Evolutionary conservation across 805 yeast genomes (phyloP), one percentile per base, ranked within the genome.

Genomic region (Kluyveromyces starmeri): DNA sequence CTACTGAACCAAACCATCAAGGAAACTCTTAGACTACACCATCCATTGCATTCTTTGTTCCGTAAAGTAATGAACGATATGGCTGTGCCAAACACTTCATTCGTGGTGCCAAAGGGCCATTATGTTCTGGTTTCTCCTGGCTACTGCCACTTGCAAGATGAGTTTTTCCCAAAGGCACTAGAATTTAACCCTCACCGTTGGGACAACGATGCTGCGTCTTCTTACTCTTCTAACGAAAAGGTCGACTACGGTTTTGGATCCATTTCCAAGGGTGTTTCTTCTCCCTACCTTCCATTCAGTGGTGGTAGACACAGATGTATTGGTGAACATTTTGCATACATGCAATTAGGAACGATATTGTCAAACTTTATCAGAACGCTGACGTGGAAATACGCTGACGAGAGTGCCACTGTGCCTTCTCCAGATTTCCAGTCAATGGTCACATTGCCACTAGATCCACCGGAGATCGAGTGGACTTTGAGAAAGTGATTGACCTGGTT

Each of bases 261-360:
- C 40, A 83, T 92, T 44, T 78, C 95, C 29, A 92, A 92, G 65
- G 98, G 97, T 64, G 97, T 89, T 35, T 68, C 83, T 20, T 84
- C 96, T 27, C 95, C 97, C 39, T 92, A 85, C 64, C 74, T 92
- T 58, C 98, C 98, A 37, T 92, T 92, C 53, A 98, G 98, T 49
- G 98, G 97, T 61, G 98, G 98, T 47, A 83, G 98, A 71, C 98
- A 92, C 62, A 82, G 98, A 67, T 92, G 98, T 66, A 89, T 92
- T 53, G 98, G 98, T 58, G 98, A 92, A 64, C 97, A 89, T 59
- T 92, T 92, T 65, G 98, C 98, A 17, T 84, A 78, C 60, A 77
- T 80, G 46, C 98, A 92, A 68, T 72, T 92, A 45, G 95, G 95
- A 32, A 78, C 92, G 32, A 68, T 92, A 41, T 66, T 92, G 53